These are phyloP conservation scores for Fusarium hainanense DNA, from an alignment of 2,329 filamentous ascomycete species.

Conservation along the genomic window DNA sequence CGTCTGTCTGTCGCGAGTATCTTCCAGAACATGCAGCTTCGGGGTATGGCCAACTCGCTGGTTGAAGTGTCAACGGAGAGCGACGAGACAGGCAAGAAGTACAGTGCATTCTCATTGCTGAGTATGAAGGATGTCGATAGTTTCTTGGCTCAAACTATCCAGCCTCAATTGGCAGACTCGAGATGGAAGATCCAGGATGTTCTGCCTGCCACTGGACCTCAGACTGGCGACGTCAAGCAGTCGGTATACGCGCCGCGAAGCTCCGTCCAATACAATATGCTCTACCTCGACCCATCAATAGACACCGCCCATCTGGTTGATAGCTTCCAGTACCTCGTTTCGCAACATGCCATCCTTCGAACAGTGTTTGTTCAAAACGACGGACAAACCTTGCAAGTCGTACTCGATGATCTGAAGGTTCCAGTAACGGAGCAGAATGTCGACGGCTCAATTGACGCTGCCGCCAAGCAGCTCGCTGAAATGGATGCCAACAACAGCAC, in stretches of 20 bases:
- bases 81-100: constrained; percentile 17
- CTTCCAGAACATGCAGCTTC: constrained; percentile 46
- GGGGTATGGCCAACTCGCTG: constrained; percentile 39
- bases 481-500: constrained; percentile 21
- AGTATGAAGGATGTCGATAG: constrained; percentile 21
- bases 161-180: constrained; percentile 31
- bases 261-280: constrained; percentile 46
- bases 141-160: constrained; percentile 31
- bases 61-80: constrained; percentile 14
- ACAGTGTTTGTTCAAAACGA: constrained; percentile 42
- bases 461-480: constrained; percentile 34
- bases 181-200: constrained; percentile 41
- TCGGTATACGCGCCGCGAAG: constrained; percentile 39
- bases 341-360: constrained; percentile 40
- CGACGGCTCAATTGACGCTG: constrained; percentile 22
- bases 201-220: constrained; percentile 38
- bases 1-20: constrained; percentile 44
- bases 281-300: constrained; percentile 43
- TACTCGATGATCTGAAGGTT: constrained; percentile 33
- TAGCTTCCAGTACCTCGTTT: constrained; percentile 40
- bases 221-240: constrained; percentile 38
- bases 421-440: constrained; percentile 25
- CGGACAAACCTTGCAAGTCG: constrained; percentile 33
- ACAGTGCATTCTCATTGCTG: constrained; percentile 40
- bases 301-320: constrained; percentile 30